Evolutionary conservation across 352 stramenopile genomes (phyloP), one percentile per base, ranked within the genome.

Genomic region (Globisporangium barbulae): DNA sequence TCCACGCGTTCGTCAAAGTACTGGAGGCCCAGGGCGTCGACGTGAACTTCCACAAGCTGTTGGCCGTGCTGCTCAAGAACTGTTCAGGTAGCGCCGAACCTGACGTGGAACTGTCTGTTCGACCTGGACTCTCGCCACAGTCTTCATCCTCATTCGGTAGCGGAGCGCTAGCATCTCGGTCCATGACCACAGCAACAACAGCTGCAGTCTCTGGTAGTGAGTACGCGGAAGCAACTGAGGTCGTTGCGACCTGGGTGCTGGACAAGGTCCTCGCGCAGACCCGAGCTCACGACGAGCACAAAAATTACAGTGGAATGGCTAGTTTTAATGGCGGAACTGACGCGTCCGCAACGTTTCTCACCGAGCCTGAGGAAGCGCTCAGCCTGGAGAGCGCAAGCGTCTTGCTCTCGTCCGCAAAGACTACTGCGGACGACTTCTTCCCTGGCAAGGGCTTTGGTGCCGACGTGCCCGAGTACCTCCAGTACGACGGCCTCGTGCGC

Each of bases 401-500:
- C 1, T 7, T 61, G n/a, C 22, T 77, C 15, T 58, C 41, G 1
- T 41, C 35, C 13, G 42, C 39, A 30, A 31, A n/a, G 42, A 22
- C 42, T 8, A 28, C 53, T 15, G 8, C 10, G 12, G 69, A 22
- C 25, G 80, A 89, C 35, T 81, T 85, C 41, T 63, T 91, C 12
- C 15, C 59, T 9, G 69, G 78, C 2, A 57, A 49, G 52, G 83
- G 79, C 28, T 63, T 73, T 22, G 64, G 67, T 30, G 13, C 33
- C 0, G 61, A 79, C 31, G 69, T 89, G 0, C 83, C 81, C 0
- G 72, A 74, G 61, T 89, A 84, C 61, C 72, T 93, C 21, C 81
- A 79, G 30, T 74, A 77, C 39, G 76, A 87, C 5, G 81, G 81
- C 0, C 67, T 87, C n/a, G 73, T 93, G 50, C 78, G 83, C 3